phyloP scores from a whole-genome alignment of 768 basidiomycete species.

The Tulasnella sp. region DNA sequence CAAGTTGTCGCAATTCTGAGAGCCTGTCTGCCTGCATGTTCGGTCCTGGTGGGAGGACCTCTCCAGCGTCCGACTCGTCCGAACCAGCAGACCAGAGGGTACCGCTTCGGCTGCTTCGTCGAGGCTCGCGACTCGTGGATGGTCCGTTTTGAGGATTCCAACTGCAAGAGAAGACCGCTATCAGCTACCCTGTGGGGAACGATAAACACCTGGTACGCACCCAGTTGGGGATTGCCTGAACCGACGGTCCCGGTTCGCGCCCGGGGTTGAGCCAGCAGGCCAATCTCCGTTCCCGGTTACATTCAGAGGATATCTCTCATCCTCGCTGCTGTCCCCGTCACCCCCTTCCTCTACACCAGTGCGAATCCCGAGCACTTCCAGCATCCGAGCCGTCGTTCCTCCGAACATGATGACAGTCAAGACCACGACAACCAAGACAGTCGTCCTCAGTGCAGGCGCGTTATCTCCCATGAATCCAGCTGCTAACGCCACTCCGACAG shows the following conservation, averaged over 20 bases:
- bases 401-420: constrained; percentile 92
- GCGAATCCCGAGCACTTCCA: constrained; percentile 91
- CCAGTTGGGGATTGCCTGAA: background rate
- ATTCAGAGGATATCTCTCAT: constrained; percentile 28
- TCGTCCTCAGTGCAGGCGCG: constrained; percentile 82
- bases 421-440: constrained; percentile 92
- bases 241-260: background rate
- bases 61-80: constrained; percentile 8
- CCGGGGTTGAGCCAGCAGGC: background rate
- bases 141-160: background rate
- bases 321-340: constrained; percentile 42
- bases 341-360: constrained; percentile 93
- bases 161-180: background rate
- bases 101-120: background rate
- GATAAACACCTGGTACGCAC: background rate
- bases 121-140: background rate
- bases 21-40: background rate
- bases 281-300: background rate
- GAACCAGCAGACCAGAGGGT: background rate
- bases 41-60: constrained; percentile 3
- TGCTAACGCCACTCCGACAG: constrained; percentile 95
- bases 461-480: constrained; percentile 93
- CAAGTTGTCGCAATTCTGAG: constrained; percentile 16
- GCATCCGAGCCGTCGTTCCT: constrained; percentile 94
- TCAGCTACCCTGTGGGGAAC: background rate